phyloP scores from a whole-genome alignment of 208 protist genomes.

The Histomonas meleagridis region DNA sequence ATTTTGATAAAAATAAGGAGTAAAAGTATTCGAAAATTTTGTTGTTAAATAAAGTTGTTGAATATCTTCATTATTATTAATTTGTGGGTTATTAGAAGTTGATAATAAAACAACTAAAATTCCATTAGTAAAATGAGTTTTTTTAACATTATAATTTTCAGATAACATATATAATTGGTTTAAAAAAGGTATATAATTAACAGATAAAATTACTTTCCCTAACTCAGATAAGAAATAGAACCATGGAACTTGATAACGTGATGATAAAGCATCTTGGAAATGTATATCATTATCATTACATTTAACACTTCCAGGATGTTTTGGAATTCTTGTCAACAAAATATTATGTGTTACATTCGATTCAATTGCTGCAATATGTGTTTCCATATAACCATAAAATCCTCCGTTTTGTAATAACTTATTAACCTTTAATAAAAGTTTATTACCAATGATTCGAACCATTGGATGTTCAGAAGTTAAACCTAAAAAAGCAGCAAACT shows the following conservation, averaged over 20 bases:
- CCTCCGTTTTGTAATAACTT: neutral
- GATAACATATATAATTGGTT: neutral
- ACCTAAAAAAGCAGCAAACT: neutral
- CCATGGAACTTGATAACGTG: neutral
- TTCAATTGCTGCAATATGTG: neutral
- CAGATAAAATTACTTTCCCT: neutral
- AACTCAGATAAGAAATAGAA: neutral
- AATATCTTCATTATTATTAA: neutral
- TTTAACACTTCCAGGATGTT: neutral
- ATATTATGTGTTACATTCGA: conserved; percentile 24
- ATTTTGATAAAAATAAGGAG: neutral
- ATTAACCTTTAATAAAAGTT: neutral
- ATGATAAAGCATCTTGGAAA: neutral
- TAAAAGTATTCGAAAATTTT: neutral
- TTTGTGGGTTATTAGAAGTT: neutral
- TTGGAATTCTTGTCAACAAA: neutral
- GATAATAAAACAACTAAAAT: neutral
- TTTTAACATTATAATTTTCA: neutral
- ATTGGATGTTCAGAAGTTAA: neutral
- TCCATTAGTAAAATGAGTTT: neutral
- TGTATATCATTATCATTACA: neutral
- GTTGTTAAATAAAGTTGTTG: neutral
- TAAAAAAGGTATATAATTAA: neutral
- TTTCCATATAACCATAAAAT: neutral
- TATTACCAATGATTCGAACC: neutral